Conservation (phyloP, 2,329 filamentous ascomycete genomes). For the Alternaria infectoria region DNA sequence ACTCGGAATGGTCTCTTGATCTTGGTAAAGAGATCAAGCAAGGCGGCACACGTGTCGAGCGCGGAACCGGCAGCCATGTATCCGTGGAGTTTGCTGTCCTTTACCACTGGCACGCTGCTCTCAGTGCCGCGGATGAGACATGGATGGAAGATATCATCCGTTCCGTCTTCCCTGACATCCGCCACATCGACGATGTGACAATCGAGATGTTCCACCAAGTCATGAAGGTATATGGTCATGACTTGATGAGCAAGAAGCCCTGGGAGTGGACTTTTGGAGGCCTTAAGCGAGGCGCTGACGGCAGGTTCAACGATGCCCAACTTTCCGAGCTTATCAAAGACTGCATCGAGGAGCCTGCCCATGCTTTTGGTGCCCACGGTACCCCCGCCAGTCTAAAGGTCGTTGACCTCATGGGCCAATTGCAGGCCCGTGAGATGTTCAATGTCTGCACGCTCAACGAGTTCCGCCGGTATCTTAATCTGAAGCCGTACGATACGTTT, state of each 20-base stretch:
- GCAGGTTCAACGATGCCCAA: conserved; percentile 75
- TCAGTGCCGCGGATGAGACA: conserved; percentile 73
- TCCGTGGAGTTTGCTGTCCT: conserved; percentile 87
- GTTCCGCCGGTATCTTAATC: conserved; percentile 79
- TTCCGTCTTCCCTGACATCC: conserved; percentile 34
- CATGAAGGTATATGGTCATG: conserved; percentile 41
- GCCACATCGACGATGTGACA: conserved; percentile 33
- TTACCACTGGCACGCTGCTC: conserved; percentile 85
- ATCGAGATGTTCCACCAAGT: conserved; percentile 50
- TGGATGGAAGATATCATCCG: conserved; percentile 70
- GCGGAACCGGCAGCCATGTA: conserved; percentile 79
- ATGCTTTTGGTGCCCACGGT: conserved; percentile 64
- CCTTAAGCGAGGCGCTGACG: conserved; percentile 68
- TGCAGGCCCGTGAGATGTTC: conserved; percentile 74
- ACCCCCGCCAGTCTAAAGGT: conserved; percentile 75
- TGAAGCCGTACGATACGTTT: conserved; percentile 78
- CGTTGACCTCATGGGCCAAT: conserved; percentile 79
- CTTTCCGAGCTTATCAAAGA: conserved; percentile 71
- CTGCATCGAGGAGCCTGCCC: conserved; percentile 72
- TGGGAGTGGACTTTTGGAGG: conserved; percentile 70
- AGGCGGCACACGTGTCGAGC: conserved; percentile 62
- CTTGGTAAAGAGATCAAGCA: conserved; percentile 66
- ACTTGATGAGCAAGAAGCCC: conserved; percentile 70
- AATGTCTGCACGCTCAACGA: conserved; percentile 80
- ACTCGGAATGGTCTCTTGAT: conserved; percentile 81